phyloP scores from a whole-genome alignment of 139 green algal genomes.

The Chlamydomonas applanata region DNA sequence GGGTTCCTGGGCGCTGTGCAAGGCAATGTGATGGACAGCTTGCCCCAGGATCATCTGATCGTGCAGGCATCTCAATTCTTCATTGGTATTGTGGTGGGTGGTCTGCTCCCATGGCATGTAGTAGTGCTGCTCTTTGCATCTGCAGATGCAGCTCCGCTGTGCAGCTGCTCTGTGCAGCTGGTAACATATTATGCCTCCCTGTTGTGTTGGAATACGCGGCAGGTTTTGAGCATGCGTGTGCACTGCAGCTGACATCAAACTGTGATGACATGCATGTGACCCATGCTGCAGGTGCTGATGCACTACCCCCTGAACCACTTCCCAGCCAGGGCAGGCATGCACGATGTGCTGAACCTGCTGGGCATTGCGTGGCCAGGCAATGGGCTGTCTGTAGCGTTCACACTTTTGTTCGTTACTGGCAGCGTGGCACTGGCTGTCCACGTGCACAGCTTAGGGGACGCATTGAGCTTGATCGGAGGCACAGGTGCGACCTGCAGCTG shows the following conservation, averaged over 20 bases:
- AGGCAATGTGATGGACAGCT: neutral
- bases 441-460: conserved; percentile 4
- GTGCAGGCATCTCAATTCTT: conserved; percentile 44
- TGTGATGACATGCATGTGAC: no score
- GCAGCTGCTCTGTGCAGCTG: no score
- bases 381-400: conserved; percentile 13
- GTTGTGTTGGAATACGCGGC: no score
- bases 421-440: conserved; percentile 3
- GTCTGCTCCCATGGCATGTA: no score
- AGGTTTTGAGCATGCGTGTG: no score
- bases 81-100: conserved; percentile 40
- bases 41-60: neutral
- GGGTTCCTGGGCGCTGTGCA: neutral
- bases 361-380: neutral
- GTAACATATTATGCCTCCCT: no score
- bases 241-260: no score
- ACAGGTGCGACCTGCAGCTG: no score
- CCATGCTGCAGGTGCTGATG: conserved; percentile 50
- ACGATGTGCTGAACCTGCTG: conserved; percentile 8
- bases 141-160: no score
- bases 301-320: conserved; percentile 71
- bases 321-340: conserved; percentile 40
- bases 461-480: conserved; percentile 13
- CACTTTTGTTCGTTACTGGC: conserved; percentile 12
- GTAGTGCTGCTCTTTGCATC: no score